A percentile compares a stretch with the other conserved stretches of the same genome.
phyloP scores from a whole-genome alignment of 2,329 filamentous ascomycete genomes.

The Paraphoma chrysanthemicola region DNA sequence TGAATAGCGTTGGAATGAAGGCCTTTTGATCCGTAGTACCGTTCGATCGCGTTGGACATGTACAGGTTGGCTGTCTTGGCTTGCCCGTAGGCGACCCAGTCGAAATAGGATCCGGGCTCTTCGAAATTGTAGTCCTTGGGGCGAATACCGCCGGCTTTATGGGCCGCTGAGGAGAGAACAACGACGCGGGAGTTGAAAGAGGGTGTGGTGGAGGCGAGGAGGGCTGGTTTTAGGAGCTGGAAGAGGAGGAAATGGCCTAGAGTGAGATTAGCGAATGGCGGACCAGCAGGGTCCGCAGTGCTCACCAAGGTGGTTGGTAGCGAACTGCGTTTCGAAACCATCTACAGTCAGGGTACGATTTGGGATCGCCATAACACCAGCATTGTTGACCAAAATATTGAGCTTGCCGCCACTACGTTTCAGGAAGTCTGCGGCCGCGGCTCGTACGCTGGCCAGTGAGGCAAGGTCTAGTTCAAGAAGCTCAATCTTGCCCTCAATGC shows the following conservation, averaged over 20 bases:
- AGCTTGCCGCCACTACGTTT: conserved; percentile 1
- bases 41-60: conserved; percentile 53
- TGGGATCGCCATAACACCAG: conserved; percentile 40
- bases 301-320: conserved; percentile 53
- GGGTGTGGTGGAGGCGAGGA: conserved; percentile 35
- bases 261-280: too few species aligned
- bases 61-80: conserved; percentile 61
- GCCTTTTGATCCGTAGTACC: conserved; percentile 30
- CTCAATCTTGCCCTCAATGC: neutral
- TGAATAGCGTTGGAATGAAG: conserved; percentile 18
- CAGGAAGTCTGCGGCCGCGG: conserved; percentile 17
- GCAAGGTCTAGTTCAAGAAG: neutral
- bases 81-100: conserved; percentile 54
- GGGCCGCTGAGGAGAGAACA: conserved; percentile 47
- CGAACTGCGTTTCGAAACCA: conserved; percentile 46
- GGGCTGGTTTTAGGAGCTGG: conserved; percentile 49
- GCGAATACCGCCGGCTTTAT: conserved; percentile 18
- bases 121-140: conserved; percentile 32
- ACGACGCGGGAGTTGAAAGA: conserved; percentile 46
- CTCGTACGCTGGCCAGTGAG: neutral
- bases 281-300: too few species aligned
- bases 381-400: conserved; percentile 27
- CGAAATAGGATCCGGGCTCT: conserved; percentile 45
- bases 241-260: conserved; percentile 47
- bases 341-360: conserved; percentile 25